A percentile compares a stretch with the other conserved stretches of the same genome.
phyloP scores from a whole-genome alignment of 192 early-diverging fungal species.

The Ambispora gerdemannii region DNA sequence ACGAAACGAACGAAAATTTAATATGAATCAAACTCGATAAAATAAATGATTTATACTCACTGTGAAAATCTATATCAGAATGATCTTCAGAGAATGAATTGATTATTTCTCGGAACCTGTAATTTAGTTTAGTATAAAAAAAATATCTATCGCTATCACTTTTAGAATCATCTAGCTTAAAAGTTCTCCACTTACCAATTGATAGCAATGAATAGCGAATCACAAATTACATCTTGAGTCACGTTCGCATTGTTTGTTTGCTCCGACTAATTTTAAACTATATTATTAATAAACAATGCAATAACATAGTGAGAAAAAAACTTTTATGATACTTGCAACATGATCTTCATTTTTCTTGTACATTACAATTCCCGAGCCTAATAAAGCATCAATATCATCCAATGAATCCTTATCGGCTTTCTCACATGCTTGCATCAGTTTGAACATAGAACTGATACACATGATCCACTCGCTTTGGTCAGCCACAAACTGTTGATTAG shows the following conservation, averaged over 20 bases:
- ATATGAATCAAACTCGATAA: no score
- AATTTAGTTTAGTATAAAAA: not conserved
- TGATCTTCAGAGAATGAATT: constrained; percentile 54
- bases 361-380: constrained; percentile 62
- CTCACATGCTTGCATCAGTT: constrained; percentile 69
- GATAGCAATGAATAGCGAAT: constrained; percentile 46
- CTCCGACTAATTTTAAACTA: no score
- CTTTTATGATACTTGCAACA: not conserved
- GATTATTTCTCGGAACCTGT: constrained; percentile 66
- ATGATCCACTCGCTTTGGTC: constrained; percentile 40
- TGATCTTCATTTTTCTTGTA: constrained; percentile 39
- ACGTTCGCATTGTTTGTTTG: constrained; percentile 7
- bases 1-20: not conserved
- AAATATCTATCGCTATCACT: no score
- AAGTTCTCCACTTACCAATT: constrained; percentile 47
- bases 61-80: not conserved
- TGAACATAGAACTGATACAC: constrained; percentile 64
- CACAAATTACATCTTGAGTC: constrained; percentile 23
- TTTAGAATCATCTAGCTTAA: no score
- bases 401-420: constrained; percentile 54
- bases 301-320: no score
- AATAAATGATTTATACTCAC: not conserved
- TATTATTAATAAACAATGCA: no score
- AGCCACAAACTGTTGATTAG: not conserved
- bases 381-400: constrained; percentile 63